Evolutionary conservation across 352 stramenopile species (phyloP).

Genomic region (Phytophthora foliorum): DNA sequence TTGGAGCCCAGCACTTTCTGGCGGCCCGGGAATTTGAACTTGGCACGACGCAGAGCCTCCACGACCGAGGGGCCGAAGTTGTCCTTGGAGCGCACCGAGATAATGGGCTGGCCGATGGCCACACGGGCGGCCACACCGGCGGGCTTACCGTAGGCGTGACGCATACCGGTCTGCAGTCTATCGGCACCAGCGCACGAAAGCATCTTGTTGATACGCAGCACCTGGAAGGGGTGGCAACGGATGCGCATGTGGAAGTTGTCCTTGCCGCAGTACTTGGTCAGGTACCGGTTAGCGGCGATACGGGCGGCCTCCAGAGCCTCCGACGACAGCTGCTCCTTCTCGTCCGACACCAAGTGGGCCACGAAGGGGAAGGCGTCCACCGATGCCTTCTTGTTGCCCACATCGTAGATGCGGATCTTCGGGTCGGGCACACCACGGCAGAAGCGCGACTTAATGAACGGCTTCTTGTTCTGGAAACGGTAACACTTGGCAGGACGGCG

Average conservation of each 20-base stretch:
- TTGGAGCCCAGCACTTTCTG: constrained; percentile 99
- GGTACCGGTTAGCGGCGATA: constrained; percentile 99
- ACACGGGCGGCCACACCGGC: constrained; percentile 98
- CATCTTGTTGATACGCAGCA: constrained; percentile 99
- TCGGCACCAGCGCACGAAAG: constrained; percentile 99
- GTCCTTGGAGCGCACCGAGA: constrained; percentile 98
- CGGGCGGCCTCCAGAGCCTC: constrained; percentile 98
- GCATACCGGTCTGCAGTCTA: constrained; percentile 98
- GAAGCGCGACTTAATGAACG: constrained; percentile 99
- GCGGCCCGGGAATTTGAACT: constrained; percentile 99
- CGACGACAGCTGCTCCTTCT: constrained; percentile 96
- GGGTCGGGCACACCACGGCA: constrained; percentile 98
- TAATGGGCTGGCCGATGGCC: constrained; percentile 98
- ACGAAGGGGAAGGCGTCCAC: constrained; percentile 99
- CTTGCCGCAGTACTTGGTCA: constrained; percentile 98
- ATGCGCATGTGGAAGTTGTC: constrained; percentile 99
- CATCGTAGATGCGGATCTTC: constrained; percentile 99
- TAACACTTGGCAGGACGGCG: constrained; percentile 97
- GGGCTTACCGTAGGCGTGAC: constrained; percentile 99
- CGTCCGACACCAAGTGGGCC: constrained; percentile 95
- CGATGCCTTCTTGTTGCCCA: constrained; percentile 98
- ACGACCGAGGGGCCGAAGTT: constrained; percentile 94
- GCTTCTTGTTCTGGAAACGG: constrained; percentile 99
- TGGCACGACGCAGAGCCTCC: constrained; percentile 98
- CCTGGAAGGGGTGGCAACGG: constrained; percentile 99